These are phyloP conservation scores for Viola odorata DNA, from an alignment of 345 rosid genomes.

Conservation along the genomic window DNA sequence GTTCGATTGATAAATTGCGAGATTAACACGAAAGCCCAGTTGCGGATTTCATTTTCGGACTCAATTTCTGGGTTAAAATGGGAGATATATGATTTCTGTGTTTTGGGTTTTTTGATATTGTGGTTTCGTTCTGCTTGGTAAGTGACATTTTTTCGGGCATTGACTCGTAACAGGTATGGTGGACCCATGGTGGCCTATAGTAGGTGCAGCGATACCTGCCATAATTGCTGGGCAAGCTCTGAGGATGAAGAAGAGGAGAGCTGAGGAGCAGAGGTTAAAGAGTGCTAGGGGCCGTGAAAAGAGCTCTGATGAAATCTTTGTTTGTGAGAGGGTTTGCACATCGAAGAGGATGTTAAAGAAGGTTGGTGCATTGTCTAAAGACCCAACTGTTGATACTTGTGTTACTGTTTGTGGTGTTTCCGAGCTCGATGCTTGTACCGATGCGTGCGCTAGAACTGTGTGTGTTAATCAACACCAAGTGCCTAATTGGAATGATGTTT, in stretches of 20 bases:
- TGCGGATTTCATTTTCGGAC: background rate
- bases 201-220: conserved; percentile 73
- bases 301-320: conserved; percentile 74
- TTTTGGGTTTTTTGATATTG: too few relatives aligned
- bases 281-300: conserved; percentile 76
- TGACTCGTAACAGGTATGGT: conserved; percentile 37
- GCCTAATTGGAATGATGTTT: conserved; percentile 85
- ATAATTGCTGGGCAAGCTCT: conserved; percentile 61
- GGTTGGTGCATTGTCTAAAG: conserved; percentile 79
- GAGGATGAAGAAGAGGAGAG: conserved; percentile 55
- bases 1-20: too few relatives aligned
- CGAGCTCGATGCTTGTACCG: conserved; percentile 82
- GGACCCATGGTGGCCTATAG: conserved; percentile 74
- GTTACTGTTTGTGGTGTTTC: conserved; percentile 90
- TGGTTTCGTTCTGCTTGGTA: too few relatives aligned
- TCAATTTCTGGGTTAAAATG: background rate
- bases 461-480: conserved; percentile 86
- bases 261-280: conserved; percentile 67
- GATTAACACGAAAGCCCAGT: background rate
- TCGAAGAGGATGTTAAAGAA: conserved; percentile 83
- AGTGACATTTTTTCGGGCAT: too few relatives aligned
- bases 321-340: conserved; percentile 85
- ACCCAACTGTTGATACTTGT: conserved; percentile 69
- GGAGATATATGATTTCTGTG: too few relatives aligned
- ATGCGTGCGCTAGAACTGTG: conserved; percentile 80